Percentiles rank a stretch among this genome's conserved stretches.
Evolutionary conservation across 164 flowering plant genomes (phyloP).

Genomic region (Protea cynaroides): DNA sequence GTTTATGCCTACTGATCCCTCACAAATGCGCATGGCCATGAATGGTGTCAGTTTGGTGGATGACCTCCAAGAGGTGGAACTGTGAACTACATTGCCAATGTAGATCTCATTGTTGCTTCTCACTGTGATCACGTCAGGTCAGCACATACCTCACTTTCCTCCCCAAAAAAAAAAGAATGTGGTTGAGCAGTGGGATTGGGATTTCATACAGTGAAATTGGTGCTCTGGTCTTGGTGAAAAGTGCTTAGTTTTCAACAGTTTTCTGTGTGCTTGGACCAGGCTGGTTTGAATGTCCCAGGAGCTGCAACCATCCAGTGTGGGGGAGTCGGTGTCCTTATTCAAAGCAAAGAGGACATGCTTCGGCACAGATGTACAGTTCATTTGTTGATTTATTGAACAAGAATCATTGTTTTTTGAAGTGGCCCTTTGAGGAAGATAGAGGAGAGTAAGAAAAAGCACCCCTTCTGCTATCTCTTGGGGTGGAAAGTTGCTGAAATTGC

Average conservation of each 20-base stretch:
- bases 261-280: background rate
- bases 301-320: background rate
- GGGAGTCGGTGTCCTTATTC: conserved; percentile 14
- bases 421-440: conserved; percentile 11
- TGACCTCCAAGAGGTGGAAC: conserved; percentile 21
- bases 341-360: conserved; percentile 9
- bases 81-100: conserved; percentile 17
- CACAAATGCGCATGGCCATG: conserved; percentile 17
- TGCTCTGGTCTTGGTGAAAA: conserved; percentile 1
- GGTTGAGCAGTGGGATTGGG: conserved; percentile 6
- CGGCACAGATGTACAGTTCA: conserved; percentile 50
- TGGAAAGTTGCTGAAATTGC: conserved; percentile 13
- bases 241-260: background rate
- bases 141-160: conserved; percentile 8
- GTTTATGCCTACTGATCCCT: conserved; percentile 30
- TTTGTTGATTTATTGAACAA: conserved; percentile 51
- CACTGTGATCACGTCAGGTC: conserved; percentile 10
- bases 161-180: background rate
- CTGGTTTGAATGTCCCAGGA: background rate
- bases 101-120: conserved; percentile 38
- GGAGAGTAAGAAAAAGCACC: conserved; percentile 5
- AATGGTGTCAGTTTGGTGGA: conserved; percentile 25
- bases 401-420: conserved; percentile 6
- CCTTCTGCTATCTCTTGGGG: conserved; percentile 11
- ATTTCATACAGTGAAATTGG: conserved; percentile 7